Evolutionary conservation across 805 yeast genomes (phyloP), one percentile per base, ranked within the genome.

Genomic region (Cyberlindnera americana): DNA sequence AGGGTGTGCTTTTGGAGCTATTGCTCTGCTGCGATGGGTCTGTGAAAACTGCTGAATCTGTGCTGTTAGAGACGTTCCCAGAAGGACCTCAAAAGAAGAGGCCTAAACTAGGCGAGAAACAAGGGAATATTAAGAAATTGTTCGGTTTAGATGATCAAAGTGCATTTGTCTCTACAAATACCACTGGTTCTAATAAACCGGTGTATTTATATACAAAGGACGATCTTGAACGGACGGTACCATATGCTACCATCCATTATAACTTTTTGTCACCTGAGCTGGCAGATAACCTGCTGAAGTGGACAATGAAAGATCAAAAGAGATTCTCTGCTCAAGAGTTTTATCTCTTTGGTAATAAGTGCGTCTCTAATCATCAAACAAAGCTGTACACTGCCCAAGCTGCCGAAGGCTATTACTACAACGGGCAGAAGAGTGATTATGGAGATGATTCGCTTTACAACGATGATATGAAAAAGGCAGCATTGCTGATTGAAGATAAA

Each of bases 291-390:
- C 51, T 82, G 3, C 57, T 81, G 2, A 38, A 52, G 11, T 62
- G 66, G 15, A 60, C 81, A 12, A 41, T 73, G 44, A 56, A 64
- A 1, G 75, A 72, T 26, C 57, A 66, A 5, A 49, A 62, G 1
- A 40, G 47, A 1, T 77, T 78, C 62, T 50, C 47, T 1, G 56
- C 63, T 8, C 66, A 70, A 18, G 64, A 69, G 47, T 85, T 85
- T 53, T 69, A 74, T 41, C 62, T 85, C 9, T 83, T 82, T 48
- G 88, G 82, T 2, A 74, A 80, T 14, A 57, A 66, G 36, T 83
- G 86, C 36, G 54, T 52, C 6, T 77, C 90, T 2, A 73, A 75
- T n/a, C 88, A 81, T 53, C 56, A 62, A 6, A 62, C 75, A 2
- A 65, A 69, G 4, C 31, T 65, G 9, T 75, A 67, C 49, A 49